phyloP scores from a whole-genome alignment of 1,284 basidiomycete species.

The Trametes versicolor region DNA sequence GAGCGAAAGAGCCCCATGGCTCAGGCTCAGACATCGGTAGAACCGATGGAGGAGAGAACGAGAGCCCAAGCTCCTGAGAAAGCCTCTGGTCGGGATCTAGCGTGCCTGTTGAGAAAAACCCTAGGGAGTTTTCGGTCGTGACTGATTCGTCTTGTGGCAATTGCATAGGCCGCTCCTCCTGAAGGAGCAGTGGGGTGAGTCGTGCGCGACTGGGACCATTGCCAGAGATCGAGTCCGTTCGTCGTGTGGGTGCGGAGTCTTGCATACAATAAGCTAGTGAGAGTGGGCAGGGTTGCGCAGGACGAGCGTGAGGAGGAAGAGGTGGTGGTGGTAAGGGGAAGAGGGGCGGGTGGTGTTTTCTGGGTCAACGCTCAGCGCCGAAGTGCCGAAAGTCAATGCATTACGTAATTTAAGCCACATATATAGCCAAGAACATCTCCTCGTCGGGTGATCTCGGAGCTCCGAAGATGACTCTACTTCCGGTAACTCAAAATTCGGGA shows the following conservation, averaged over 20 bases:
- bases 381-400: slow-evolving; percentile 7
- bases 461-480: not conserved
- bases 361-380: not conserved
- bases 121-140: not conserved
- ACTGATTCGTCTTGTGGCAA: not conserved
- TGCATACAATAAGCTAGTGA: slow-evolving; percentile 16
- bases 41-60: slow-evolving; percentile 18
- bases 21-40: slow-evolving; percentile 27
- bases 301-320: not conserved
- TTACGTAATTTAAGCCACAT: not conserved
- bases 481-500: too few relatives aligned
- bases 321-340: slow-evolving; percentile 10
- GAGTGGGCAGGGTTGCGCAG: not conserved
- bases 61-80: slow-evolving; percentile 21
- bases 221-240: slow-evolving; percentile 9
- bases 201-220: slow-evolving; percentile 13
- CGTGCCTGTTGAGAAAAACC: not conserved
- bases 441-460: not conserved
- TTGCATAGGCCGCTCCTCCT: slow-evolving; percentile 1
- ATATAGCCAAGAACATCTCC: not conserved
- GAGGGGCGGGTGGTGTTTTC: slow-evolving; percentile 1
- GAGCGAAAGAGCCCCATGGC: slow-evolving; percentile 2
- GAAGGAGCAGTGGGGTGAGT: slow-evolving; percentile 5
- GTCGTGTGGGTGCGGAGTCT: slow-evolving; percentile 4
- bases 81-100: slow-evolving; percentile 28